Evolutionary conservation across 345 rosid species (phyloP).

Genomic region (Brassica juncea): DNA sequence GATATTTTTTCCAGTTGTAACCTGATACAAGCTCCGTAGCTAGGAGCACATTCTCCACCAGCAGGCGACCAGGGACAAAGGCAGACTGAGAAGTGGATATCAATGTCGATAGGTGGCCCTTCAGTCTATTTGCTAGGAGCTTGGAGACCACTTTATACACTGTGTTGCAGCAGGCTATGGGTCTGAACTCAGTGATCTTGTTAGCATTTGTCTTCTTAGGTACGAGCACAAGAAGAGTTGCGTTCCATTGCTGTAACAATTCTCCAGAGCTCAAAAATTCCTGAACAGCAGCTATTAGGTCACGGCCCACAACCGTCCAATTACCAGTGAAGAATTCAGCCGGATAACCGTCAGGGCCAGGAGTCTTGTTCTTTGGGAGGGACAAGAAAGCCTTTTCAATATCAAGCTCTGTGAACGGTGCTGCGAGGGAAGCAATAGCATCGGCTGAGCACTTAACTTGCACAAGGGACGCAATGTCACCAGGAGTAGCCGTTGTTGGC

Average conservation of each 20-base stretch:
- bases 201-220: background rate
- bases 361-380: background rate
- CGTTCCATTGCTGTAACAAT: background rate
- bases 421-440: too few relatives aligned
- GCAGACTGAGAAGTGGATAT: background rate
- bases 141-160: background rate
- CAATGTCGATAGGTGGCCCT: background rate
- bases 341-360: background rate
- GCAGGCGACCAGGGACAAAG: background rate
- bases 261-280: background rate
- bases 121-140: background rate
- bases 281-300: background rate
- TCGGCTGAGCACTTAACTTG: too few relatives aligned
- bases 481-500: background rate
- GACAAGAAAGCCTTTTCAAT: background rate
- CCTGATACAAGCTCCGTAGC: background rate
- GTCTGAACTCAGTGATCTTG: background rate
- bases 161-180: background rate
- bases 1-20: background rate
- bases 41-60: background rate
- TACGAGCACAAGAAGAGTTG: background rate
- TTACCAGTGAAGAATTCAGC: background rate
- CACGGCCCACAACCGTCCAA: background rate
- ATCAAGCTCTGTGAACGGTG: too few relatives aligned
- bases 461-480: background rate